Percentiles rank a stretch among this genome's conserved stretches.
Evolutionary conservation across 225 moss, liverwort and hornwort species (phyloP).

Genomic region (Antitrichia curtipendula): DNA sequence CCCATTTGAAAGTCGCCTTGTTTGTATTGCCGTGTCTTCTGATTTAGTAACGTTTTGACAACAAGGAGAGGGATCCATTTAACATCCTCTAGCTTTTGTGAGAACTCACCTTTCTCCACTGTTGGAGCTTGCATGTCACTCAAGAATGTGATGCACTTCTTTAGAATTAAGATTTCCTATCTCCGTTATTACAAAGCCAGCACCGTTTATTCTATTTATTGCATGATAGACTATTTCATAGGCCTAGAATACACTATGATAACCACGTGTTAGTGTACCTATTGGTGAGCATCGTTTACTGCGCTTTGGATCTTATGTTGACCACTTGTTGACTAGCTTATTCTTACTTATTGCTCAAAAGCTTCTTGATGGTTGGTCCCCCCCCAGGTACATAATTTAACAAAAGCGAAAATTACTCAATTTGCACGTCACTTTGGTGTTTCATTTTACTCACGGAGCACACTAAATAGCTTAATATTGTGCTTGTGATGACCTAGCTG

Average conservation of each 20-base stretch:
- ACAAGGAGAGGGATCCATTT: not conserved
- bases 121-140: not conserved
- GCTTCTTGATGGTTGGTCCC: not conserved
- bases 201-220: not conserved
- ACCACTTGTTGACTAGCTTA: not conserved
- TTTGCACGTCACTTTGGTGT: not conserved
- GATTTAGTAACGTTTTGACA: not conserved
- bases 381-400: not conserved
- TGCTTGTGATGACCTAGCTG: not conserved
- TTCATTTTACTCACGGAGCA: not conserved
- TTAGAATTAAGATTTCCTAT: not conserved
- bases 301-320: not conserved
- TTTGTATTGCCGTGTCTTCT: not conserved
- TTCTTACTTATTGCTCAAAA: not conserved
- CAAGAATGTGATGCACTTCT: not conserved
- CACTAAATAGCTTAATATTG: not conserved
- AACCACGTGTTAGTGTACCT: not conserved
- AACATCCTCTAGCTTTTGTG: not conserved
- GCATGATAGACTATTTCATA: not conserved
- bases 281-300: not conserved
- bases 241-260: not conserved
- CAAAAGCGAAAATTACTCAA: not conserved
- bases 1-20: not conserved
- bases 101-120: not conserved
- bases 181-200: not conserved